These are phyloP conservation scores for Penicillium griseofulvum DNA, from an alignment of 2,329 filamentous ascomycete species.

Conservation along the genomic window DNA sequence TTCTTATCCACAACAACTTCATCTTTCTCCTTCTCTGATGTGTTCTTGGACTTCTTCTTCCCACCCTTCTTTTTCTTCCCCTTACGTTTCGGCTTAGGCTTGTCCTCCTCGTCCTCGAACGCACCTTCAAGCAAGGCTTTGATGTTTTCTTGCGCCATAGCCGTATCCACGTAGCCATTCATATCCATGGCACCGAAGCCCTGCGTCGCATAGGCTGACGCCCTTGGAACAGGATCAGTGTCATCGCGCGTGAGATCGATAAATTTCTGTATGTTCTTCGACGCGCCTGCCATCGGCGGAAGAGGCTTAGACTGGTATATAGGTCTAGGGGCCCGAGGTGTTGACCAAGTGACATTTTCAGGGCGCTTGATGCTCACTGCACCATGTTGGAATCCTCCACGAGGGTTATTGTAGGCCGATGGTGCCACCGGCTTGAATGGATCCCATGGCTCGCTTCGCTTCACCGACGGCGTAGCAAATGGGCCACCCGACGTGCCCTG, in stretches of 20 bases:
- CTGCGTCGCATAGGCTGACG: conserved; percentile 42
- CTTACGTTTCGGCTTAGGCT: conserved; percentile 34
- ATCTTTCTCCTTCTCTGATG: neutral
- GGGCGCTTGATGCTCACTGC: conserved; percentile 50
- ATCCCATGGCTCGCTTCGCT: conserved; percentile 35
- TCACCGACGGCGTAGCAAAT: conserved; percentile 22
- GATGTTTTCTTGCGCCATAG: conserved; percentile 52
- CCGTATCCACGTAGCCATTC: conserved; percentile 50
- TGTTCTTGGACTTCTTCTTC: conserved; percentile 19
- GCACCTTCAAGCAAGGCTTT: conserved; percentile 52
- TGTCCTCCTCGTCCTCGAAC: conserved; percentile 49
- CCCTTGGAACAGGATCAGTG: conserved; percentile 49
- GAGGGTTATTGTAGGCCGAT: conserved; percentile 36
- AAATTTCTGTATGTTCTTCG: conserved; percentile 46
- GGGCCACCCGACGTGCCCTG: conserved; percentile 16
- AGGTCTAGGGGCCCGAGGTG: conserved; percentile 51
- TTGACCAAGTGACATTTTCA: conserved; percentile 48
- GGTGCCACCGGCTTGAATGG: conserved; percentile 41
- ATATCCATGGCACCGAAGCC: conserved; percentile 56
- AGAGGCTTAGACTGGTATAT: conserved; percentile 53
- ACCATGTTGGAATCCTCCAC: conserved; percentile 26
- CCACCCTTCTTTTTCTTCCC: conserved; percentile 36
- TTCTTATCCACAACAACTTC: conserved; percentile 5
- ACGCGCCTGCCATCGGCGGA: conserved; percentile 39
- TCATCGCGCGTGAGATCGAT: conserved; percentile 52